A percentile compares a stretch with the other conserved stretches of the same genome.
Evolutionary conservation across 768 basidiomycete species (phyloP).

Genomic region (Lactarius sanguifluus): DNA sequence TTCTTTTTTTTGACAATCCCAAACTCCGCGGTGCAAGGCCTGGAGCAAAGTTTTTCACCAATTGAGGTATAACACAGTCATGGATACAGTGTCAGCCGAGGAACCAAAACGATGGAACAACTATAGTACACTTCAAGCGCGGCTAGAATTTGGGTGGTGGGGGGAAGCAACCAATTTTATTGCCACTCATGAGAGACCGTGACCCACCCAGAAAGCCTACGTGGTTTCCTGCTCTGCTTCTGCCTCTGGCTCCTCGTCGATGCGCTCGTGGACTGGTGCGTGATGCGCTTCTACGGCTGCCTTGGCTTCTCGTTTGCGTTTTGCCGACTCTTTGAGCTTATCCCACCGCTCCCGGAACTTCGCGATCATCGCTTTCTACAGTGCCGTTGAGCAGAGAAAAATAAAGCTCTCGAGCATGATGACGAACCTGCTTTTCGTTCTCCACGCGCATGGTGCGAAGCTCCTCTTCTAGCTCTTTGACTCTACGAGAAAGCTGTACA

Average conservation of each 20-base stretch:
- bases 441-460: conserved; percentile 59
- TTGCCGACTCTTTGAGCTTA: conserved; percentile 85
- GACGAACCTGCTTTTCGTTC: conserved; percentile 78
- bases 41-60: conserved; percentile 11
- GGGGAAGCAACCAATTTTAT: conserved; percentile 2
- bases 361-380: conserved; percentile 76
- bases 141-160: not conserved
- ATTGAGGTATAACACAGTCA: conserved; percentile 13
- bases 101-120: conserved; percentile 7
- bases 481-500: conserved; percentile 45
- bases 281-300: conserved; percentile 53
- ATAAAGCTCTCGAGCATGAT: conserved; percentile 9
- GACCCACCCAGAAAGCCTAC: conserved; percentile 3
- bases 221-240: conserved; percentile 57
- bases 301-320: conserved; percentile 78
- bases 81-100: conserved; percentile 19
- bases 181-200: not conserved
- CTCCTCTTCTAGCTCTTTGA: conserved; percentile 82
- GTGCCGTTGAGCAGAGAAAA: conserved; percentile 21
- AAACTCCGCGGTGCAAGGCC: conserved; percentile 12
- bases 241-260: conserved; percentile 62
- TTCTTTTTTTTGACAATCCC: not conserved
- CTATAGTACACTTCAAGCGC: conserved; percentile 27
- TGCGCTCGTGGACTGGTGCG: conserved; percentile 57
- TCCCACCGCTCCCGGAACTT: conserved; percentile 88